Evolutionary conservation across 495 filamentous ascomycete genomes (phyloP), one percentile per base, ranked within the genome.

Genomic region (Penicillium parvum): DNA sequence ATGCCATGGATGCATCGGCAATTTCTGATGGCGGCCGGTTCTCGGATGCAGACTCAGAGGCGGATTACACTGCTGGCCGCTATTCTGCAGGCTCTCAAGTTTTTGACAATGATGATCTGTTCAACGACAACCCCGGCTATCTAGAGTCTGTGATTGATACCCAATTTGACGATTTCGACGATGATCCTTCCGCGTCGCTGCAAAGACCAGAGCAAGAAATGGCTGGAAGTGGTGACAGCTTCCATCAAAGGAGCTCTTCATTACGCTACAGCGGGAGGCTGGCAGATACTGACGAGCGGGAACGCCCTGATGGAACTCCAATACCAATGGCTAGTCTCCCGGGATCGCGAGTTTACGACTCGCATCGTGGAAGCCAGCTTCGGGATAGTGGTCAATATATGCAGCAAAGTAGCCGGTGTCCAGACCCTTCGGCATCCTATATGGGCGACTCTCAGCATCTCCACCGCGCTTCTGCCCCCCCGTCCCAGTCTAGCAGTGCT

Each of bases 131-230:
- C 38, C 73, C 75, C 2, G 66, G 53, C 4, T 76, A 75, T 46
- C 51, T 76, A 20, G 69, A 76, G 38, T 71, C 73, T 5, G 65
- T 74, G 5, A 69, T 72, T 15, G 63, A 72, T 43, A 63, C 64
- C 32, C 68, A 72, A n/a, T 58, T 68, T 44, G 63, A 71, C 38
- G 65, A 69, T 42, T 63, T 61, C 38, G 61, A 70, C 29, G 39
- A 55, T 6, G 68, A 66, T 21, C 45, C 40, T 5, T 49, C 59
- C 7, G 45, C 44, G 9, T 27, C 21, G n/a, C 8, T 55, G 16
- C 43, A 48, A 4, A 21, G 36, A 5, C 27, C 33, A 26, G 41
- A 39, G 19, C 16, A 30, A 7, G 32, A 37, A 19, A 20, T 29
- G 27, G 12, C 34, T 15, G 34, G 37, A 9, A 51, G 34, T 15